These are phyloP conservation scores for Colletotrichum sp. DNA, from an alignment of 2,329 filamentous ascomycete species.

Conservation along the genomic window DNA sequence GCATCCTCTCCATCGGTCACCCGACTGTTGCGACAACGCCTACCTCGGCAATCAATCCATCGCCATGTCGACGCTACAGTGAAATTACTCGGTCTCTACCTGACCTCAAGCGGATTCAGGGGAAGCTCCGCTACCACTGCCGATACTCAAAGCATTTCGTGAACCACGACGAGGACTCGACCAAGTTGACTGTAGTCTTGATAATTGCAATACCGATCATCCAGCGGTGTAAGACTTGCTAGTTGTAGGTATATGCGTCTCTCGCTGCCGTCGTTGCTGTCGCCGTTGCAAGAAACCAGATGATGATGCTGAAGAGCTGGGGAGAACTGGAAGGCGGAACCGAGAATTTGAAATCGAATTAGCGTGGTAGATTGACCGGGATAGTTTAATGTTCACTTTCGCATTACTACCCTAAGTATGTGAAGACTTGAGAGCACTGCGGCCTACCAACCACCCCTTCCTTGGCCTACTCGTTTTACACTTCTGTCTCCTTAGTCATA, in stretches of 20 bases:
- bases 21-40: too few species aligned
- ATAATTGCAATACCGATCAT: too few species aligned
- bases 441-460: not conserved
- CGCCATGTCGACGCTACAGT: too few species aligned
- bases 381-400: not conserved
- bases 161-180: not conserved
- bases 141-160: not conserved
- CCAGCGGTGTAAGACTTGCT: too few species aligned
- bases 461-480: not conserved
- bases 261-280: not conserved
- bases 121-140: not conserved
- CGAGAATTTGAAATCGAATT: not conserved
- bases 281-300: not conserved
- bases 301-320: not conserved
- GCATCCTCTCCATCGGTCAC: too few species aligned
- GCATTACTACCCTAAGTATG: not conserved
- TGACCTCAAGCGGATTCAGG: too few species aligned
- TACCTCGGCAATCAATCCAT: too few species aligned
- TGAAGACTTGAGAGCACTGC: not conserved
- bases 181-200: too few species aligned
- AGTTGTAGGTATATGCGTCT: not conserved
- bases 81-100: too few species aligned
- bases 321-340: rapidly evolving
- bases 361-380: rapidly evolving
- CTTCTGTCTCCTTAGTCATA: not conserved